A percentile compares a stretch with the other conserved stretches of the same genome.
phyloP scores from a whole-genome alignment of 495 filamentous ascomycete genomes.

The Penicillium verhagenii region DNA sequence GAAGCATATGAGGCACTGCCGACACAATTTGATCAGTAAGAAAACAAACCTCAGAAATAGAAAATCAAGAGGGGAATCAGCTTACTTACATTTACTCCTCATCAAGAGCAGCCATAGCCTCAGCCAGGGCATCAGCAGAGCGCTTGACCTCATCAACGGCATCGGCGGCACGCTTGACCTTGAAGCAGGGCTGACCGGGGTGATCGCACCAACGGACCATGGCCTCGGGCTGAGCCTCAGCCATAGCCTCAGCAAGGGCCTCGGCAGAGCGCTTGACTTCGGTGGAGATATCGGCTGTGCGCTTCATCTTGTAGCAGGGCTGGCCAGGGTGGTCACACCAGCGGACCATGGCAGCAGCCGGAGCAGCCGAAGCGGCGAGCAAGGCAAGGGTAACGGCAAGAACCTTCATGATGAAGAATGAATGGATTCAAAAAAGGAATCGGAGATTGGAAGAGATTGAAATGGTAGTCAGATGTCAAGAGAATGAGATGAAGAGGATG shows the following conservation, averaged over 20 bases:
- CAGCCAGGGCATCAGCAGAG: constrained; percentile 38
- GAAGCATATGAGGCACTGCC: neutral
- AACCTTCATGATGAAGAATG: constrained; percentile 48
- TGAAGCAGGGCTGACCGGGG: constrained; percentile 43
- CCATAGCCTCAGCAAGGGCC: constrained; percentile 47
- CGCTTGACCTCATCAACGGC: constrained; percentile 39
- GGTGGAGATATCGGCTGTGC: constrained; percentile 28
- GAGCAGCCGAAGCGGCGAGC: constrained; percentile 36
- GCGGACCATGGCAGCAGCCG: constrained; percentile 34
- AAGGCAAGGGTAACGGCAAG: constrained; percentile 36
- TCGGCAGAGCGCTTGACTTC: constrained; percentile 52
- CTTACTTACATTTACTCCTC: constrained; percentile 27
- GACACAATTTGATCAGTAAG: neutral
- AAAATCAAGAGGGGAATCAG: neutral
- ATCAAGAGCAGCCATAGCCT: constrained; percentile 41
- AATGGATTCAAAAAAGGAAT: constrained; percentile 4
- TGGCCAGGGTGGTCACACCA: constrained; percentile 39
- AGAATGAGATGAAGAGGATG: constrained; percentile 16
- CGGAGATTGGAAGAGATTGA: constrained; percentile 7
- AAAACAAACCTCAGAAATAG: neutral
- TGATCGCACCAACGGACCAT: constrained; percentile 38
- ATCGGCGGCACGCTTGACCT: constrained; percentile 47
- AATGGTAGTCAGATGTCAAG: constrained; percentile 6
- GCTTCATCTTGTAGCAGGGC: constrained; percentile 34
- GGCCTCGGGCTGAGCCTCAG: constrained; percentile 29